Evolutionary conservation across 768 basidiomycete species (phyloP).

Genomic region (Tulasnella sp.): DNA sequence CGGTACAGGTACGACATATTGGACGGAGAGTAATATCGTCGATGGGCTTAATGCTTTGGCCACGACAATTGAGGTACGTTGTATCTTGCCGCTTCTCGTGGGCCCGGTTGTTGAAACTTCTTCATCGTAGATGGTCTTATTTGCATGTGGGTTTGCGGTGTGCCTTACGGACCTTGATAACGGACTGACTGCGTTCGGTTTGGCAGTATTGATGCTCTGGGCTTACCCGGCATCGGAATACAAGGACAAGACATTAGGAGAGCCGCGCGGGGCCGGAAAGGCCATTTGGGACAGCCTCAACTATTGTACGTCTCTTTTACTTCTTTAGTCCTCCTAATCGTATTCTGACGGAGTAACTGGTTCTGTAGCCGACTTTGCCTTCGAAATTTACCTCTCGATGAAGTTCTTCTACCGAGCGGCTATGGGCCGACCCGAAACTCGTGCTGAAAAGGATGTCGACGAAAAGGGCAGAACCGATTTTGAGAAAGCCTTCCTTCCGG

Average conservation of each 20-base stretch:
- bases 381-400: constrained; percentile 62
- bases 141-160: constrained; percentile 43
- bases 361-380: constrained; percentile 55
- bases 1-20: constrained; percentile 62
- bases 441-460: constrained; percentile 28
- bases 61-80: constrained; percentile 73
- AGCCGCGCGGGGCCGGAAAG: constrained; percentile 52
- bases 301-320: constrained; percentile 40
- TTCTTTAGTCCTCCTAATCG: constrained; percentile 24
- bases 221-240: constrained; percentile 75
- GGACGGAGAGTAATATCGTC: constrained; percentile 80
- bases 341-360: neutral
- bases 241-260: constrained; percentile 35
- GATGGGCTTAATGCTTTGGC: constrained; percentile 79
- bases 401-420: constrained; percentile 54
- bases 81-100: neutral
- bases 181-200: neutral
- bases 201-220: constrained; percentile 64
- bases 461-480: constrained; percentile 31
- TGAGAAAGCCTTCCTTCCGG: constrained; percentile 26
- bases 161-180: neutral
- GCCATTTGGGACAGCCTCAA: constrained; percentile 67
- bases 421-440: constrained; percentile 39
- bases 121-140: constrained; percentile 69
- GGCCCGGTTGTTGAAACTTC: neutral